Evolutionary conservation across 2,329 filamentous ascomycete species (phyloP), one percentile per base, ranked within the genome.

Genomic region (Amesomyces nigricolor): DNA sequence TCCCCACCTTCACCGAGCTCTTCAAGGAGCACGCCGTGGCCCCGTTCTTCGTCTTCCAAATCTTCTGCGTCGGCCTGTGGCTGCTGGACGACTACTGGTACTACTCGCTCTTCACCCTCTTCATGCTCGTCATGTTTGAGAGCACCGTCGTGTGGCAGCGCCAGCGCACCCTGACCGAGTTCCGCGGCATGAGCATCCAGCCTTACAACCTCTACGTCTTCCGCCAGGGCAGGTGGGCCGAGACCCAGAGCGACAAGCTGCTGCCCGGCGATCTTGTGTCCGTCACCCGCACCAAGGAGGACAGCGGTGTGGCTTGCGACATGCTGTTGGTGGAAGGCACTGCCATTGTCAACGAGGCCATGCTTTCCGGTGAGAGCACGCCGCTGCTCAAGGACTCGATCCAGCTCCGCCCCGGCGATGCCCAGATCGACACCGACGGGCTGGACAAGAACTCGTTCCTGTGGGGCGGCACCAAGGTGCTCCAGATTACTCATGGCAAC

Each of bases 41-140:
- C 19, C 94, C 94, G 5, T 99, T 99, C 78, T 99, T 99, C 73
- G 91, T 99, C 61, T 99, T 99, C 75, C 94, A 99, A 78, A 80
- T 99, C 59, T 99, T 99, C 77, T 99, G 95, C 66, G 94, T 99
- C 56, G 95, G 94, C 14, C 77, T 99, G 58, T 99, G 94, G 94
- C 89, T 97, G 85, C 77, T 99, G 68, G 94, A 99, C 68, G 95
- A 99, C 74, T 99, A 97, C 75, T 99, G 95, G 94, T 99, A 99
- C 78, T 99, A 99, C 75, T 97, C 94, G 59, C 82, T 99, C 17
- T 99, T 99, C 73, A 99, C 95, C 0, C 85, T 99, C 19, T 91
- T 97, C 76, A 99, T 99, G 95, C 83, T 99, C 54, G 90, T 99
- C 63, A 86, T 84, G 57, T 99, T 99, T 65, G 94, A 99, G 76